Base-by-base conservation (phyloP, 2,329 filamentous ascomycete species). In the Paraphoma chrysanthemicola region DNA sequence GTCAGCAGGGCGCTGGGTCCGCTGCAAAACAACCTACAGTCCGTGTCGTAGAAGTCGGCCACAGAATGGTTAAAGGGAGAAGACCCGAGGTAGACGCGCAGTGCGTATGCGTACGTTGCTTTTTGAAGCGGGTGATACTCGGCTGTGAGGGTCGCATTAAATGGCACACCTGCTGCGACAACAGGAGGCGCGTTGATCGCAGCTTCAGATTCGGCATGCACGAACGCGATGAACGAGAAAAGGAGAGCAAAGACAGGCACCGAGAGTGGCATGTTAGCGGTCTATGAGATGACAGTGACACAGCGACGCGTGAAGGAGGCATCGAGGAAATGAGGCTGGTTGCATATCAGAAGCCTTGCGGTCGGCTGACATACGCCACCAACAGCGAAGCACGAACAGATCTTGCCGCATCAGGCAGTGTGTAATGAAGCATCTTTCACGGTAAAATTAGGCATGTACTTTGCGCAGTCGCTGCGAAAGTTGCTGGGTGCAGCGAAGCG, bases 61-160 rank as follows among this genome's bases (percentile, higher is more conserved):
- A 36, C 33, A 14, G 33, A 4, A 29, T 56, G 50, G 17, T 57
- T 54, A 30, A 30, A 28, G 11, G 52, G 50, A 3, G 54, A 59
- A 29, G 59, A 51, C 28, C 50, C 56, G 23, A 64, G 30, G 36
- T 55, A 62, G 9, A 62, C 51, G 11, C 62, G 59, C 17, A 64
- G 57, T 3, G 45, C 41, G 17, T 53, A 39, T 41, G 41, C 44
- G 9, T 48, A 60, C 4, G 18, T 53, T 6, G 56, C 62, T 16
- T 49, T 50, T 11, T 36, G 33, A 5, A 50, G 52, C 28, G 52
- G 49, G 44, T 58, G 43, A 29, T 54, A 49, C 43, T 62, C 41
- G 42, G 48, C 52, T 39, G 51, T 36, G 8, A 60, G 44, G 38
- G 47, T 41, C 18, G 54, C 59, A 39, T 62, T 17, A 12, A 62